These are phyloP conservation scores for Alternaria tenuissima DNA, from an alignment of 2,329 filamentous ascomycete species.

Conservation along the genomic window DNA sequence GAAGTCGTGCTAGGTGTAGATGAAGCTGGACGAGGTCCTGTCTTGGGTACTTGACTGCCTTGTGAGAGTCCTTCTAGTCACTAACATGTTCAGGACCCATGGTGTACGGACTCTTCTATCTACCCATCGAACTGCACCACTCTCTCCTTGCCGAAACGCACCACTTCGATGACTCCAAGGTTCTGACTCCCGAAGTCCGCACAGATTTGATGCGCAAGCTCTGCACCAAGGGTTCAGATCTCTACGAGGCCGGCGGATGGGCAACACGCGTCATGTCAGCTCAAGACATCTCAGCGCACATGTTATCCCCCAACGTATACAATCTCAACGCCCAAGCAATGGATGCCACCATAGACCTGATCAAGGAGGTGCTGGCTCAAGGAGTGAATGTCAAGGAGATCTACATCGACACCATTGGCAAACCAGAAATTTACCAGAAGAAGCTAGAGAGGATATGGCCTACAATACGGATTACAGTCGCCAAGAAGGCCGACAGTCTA, in stretches of 20 bases:
- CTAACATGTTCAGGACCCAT: conserved; percentile 65
- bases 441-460: conserved; percentile 87
- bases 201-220: conserved; percentile 75
- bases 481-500: conserved; percentile 84
- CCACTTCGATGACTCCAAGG: conserved; percentile 95
- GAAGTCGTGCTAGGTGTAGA: conserved; percentile 87
- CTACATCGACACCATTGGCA: conserved; percentile 94
- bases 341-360: conserved; percentile 87
- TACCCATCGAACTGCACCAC: conserved; percentile 70
- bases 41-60: conserved; percentile 69
- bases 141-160: conserved; percentile 79
- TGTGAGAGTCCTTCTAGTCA: conserved; percentile 40
- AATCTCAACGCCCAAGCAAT: conserved; percentile 97
- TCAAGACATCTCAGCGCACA: conserved; percentile 79
- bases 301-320: conserved; percentile 74
- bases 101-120: conserved; percentile 76
- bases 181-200: conserved; percentile 81
- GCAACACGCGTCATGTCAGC: conserved; percentile 83
- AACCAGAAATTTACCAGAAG: conserved; percentile 81
- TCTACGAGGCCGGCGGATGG: conserved; percentile 78
- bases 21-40: conserved; percentile 91
- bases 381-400: conserved; percentile 88
- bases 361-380: conserved; percentile 75
- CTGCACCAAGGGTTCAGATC: conserved; percentile 69
- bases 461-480: conserved; percentile 61